phyloP scores from a whole-genome alignment of 768 basidiomycete species.

The Mycena leptocephala region DNA sequence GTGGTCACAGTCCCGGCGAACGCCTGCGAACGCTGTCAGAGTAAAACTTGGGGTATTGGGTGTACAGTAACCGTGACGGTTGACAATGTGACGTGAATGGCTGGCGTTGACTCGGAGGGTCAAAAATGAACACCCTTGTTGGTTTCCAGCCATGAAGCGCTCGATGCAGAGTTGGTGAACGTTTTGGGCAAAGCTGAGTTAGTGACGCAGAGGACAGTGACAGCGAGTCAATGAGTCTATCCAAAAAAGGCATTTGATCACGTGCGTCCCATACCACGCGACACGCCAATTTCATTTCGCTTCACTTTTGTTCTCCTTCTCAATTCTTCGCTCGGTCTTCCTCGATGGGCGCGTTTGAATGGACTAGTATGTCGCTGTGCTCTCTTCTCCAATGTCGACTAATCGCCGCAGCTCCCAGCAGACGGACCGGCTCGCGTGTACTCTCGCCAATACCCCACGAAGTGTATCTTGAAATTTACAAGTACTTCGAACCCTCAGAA shows the following conservation, averaged over 20 bases:
- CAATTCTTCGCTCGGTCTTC: background rate
- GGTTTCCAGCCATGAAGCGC: background rate
- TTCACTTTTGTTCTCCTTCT: background rate
- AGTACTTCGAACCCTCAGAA: constrained; percentile 44
- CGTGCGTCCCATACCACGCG: background rate
- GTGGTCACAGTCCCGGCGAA: background rate
- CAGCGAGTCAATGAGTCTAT: background rate
- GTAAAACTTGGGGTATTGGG: background rate
- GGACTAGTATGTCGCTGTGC: constrained; percentile 11
- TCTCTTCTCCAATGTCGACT: background rate
- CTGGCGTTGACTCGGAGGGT: background rate
- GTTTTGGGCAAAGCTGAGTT: no score
- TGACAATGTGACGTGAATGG: background rate
- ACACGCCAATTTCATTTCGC: background rate
- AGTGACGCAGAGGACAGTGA: no score
- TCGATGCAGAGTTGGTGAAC: background rate
- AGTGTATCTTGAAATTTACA: constrained; percentile 61
- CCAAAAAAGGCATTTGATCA: background rate
- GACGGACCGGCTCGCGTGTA: constrained; percentile 18
- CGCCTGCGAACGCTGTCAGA: background rate
- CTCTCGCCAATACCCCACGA: constrained; percentile 60
- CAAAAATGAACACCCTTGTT: background rate
- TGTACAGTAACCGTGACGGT: no score
- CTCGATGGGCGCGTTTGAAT: constrained; percentile 18
- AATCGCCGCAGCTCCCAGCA: constrained; percentile 42